Percentiles rank a stretch among this genome's conserved stretches.
phyloP scores from a whole-genome alignment of 495 filamentous ascomycete species.

The Podospora conica region DNA sequence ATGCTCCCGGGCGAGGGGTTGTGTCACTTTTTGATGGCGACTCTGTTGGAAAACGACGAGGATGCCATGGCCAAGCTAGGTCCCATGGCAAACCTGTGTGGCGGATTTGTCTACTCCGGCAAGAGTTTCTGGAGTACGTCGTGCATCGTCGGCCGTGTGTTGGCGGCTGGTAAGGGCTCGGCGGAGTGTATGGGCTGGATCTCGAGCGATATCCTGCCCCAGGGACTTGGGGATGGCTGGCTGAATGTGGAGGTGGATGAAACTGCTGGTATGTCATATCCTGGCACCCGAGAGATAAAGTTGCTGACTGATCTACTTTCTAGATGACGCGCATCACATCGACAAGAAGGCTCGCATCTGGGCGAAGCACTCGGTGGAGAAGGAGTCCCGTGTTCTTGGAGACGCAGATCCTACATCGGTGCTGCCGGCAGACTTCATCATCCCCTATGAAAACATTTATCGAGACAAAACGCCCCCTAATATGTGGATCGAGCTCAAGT shows the following conservation, averaged over 20 bases:
- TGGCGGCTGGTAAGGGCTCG: conserved; percentile 58
- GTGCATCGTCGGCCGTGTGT: conserved; percentile 68
- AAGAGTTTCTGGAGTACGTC: conserved; percentile 79
- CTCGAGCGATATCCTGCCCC: conserved; percentile 51
- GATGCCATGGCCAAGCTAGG: conserved; percentile 60
- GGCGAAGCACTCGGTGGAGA: conserved; percentile 43
- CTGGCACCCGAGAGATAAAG: neutral
- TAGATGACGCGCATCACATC: conserved; percentile 36
- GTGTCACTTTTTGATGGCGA: conserved; percentile 70
- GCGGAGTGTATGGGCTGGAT: conserved; percentile 80
- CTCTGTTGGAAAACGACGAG: conserved; percentile 68
- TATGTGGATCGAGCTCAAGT: conserved; percentile 38
- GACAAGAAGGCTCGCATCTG: conserved; percentile 44
- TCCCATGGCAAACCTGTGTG: conserved; percentile 62
- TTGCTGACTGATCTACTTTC: neutral
- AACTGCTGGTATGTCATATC: conserved; percentile 37
- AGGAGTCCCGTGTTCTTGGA: conserved; percentile 48
- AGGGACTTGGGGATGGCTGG: conserved; percentile 55
- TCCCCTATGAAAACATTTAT: conserved; percentile 48
- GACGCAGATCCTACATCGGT: conserved; percentile 42
- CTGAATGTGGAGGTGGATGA: conserved; percentile 51
- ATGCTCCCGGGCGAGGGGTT: conserved; percentile 70
- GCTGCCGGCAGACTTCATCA: conserved; percentile 52
- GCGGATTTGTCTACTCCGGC: conserved; percentile 66
- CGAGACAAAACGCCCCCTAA: conserved; percentile 32